phyloP scores from a whole-genome alignment of 345 rosid genomes.

The Rhizophora apiculata region DNA sequence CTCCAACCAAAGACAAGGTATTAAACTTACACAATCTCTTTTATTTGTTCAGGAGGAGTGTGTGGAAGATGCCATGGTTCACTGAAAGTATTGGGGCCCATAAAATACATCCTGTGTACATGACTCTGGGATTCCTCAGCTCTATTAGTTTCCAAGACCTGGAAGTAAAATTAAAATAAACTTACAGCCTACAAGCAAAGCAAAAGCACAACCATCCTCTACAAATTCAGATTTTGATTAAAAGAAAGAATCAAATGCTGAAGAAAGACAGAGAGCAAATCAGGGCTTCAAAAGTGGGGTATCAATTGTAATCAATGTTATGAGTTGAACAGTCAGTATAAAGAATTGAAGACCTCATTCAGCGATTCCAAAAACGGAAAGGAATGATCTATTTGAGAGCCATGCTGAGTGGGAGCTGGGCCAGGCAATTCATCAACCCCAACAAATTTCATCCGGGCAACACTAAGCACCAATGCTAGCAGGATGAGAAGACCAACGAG shows the following conservation, averaged over 20 bases:
- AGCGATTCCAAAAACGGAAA: conserved; percentile 97
- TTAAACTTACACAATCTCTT: conserved; percentile 88
- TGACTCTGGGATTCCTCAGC: conserved; percentile 96
- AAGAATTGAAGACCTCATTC: conserved; percentile 68
- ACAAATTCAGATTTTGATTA: background rate
- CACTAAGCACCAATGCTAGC: conserved; percentile 93
- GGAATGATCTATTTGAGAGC: conserved; percentile 90
- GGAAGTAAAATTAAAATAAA: conserved; percentile 21
- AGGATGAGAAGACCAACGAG: conserved; percentile 84
- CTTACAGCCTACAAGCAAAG: conserved; percentile 10
- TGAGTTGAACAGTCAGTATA: background rate
- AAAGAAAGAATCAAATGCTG: background rate
- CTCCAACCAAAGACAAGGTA: conserved; percentile 18
- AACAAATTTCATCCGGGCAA: conserved; percentile 95
- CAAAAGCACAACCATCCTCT: background rate
- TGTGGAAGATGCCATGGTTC: conserved; percentile 98
- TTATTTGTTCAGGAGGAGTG: conserved; percentile 90
- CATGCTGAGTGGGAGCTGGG: conserved; percentile 85
- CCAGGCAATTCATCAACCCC: conserved; percentile 94
- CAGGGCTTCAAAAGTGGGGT: background rate
- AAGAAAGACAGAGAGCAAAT: background rate
- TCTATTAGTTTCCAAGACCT: conserved; percentile 98
- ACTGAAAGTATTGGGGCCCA: conserved; percentile 93
- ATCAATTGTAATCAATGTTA: background rate
- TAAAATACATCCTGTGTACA: conserved; percentile 95